A percentile compares a stretch with the other conserved stretches of the same genome.
Evolutionary conservation across 768 basidiomycete genomes (phyloP).

Genomic region (Rhodotorula graminis): DNA sequence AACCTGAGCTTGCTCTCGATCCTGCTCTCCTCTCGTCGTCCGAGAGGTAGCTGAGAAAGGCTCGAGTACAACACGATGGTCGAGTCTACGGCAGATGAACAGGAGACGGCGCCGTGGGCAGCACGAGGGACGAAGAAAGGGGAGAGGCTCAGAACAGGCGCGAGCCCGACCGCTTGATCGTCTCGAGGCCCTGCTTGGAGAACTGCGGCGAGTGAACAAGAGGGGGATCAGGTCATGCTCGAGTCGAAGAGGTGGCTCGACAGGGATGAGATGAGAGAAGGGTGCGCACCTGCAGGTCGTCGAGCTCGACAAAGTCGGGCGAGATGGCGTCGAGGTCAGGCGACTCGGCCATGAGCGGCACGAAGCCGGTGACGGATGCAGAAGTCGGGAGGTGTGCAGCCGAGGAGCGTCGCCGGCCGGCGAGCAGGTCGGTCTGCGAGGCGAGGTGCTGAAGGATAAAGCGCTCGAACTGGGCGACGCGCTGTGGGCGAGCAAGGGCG

Average conservation of each 20-base stretch:
- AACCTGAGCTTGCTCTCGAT: no score
- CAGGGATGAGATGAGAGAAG: not conserved
- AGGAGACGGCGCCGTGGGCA: no score
- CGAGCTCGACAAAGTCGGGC: constrained; percentile 32
- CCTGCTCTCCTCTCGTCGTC: no score
- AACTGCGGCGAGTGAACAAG: not conserved
- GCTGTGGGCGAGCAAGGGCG: constrained; percentile 1
- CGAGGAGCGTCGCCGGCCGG: constrained; percentile 19
- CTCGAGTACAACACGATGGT: no score
- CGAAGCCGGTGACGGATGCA: constrained; percentile 13
- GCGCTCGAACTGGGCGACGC: constrained; percentile 36
- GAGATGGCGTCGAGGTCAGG: constrained; percentile 26
- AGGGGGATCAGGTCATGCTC: not conserved
- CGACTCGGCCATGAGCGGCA: constrained; percentile 24
- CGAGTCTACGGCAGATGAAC: no score
- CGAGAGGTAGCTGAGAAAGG: no score
- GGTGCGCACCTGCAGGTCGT: constrained; percentile 19
- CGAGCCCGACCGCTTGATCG: constrained; percentile 25
- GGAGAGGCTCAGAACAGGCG: constrained; percentile 4
- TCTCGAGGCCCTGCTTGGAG: constrained; percentile 16
- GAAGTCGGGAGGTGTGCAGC: constrained; percentile 6
- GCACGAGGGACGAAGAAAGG: no score
- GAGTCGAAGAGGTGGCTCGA: no score
- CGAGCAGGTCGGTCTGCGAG: constrained; percentile 10
- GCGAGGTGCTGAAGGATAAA: constrained; percentile 39